These are phyloP conservation scores for Fusarium citri DNA, from an alignment of 2,329 filamentous ascomycete species.

Conservation along the genomic window DNA sequence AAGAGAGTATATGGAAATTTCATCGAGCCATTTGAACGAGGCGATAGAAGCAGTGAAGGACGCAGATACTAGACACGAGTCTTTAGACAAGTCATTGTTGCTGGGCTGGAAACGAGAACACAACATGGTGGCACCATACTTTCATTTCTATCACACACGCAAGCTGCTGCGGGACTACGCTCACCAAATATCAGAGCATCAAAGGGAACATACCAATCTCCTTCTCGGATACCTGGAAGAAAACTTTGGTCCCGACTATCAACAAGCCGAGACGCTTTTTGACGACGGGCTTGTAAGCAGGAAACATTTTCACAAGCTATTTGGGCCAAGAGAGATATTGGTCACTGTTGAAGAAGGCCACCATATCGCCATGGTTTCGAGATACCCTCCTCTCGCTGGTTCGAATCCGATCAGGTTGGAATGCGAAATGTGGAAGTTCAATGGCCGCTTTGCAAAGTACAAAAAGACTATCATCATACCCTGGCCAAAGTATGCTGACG, in stretches of 20 bases:
- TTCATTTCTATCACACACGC: neutral
- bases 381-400: neutral
- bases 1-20: neutral
- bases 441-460: accelerated
- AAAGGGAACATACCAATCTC: neutral
- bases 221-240: neutral
- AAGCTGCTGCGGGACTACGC: neutral
- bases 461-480: neutral
- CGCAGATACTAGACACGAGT: neutral
- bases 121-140: neutral
- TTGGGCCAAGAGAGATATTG: neutral
- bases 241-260: neutral
- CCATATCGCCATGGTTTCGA: neutral
- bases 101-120: neutral
- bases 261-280: neutral
- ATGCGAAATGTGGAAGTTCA: neutral
- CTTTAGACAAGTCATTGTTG: neutral
- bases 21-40: neutral
- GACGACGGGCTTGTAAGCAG: neutral
- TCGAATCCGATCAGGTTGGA: neutral
- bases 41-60: neutral
- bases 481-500: neutral
- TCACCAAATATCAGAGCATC: accelerated
- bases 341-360: neutral
- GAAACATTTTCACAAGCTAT: neutral